Base-by-base conservation (phyloP, 2,329 filamentous ascomycete species). In the Colletotrichum chrysophilum region DNA sequence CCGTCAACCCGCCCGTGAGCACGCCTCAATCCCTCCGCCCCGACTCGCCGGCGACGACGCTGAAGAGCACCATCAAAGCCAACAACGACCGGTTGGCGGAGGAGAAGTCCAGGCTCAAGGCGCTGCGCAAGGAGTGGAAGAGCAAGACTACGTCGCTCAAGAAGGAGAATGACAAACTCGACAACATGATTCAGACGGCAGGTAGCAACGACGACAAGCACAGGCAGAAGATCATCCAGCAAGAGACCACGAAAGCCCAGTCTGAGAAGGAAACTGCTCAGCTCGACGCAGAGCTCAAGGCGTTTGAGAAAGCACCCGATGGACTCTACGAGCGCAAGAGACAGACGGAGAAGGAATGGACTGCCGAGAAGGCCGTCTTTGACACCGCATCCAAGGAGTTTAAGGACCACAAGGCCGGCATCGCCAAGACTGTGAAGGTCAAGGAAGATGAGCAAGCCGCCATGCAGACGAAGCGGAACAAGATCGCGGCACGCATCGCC, bases 141-240 rank as follows among this genome's bases (percentile, higher is more conserved):
- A 90, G 90, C 66, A 91, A 92, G 78, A 88, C 93, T 77, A 93
- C 93, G 78, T 86, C 89, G 24, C 85, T 94, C 79, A 93, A 91
- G 80, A 95, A 93, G 83, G 94, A 96, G 79, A 94, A 95, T 77
- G 94, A 96, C 80, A 90, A 89, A 66, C 88, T 94, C 48, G 90
- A 91, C 75, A 89, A 89, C 75, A 92, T 93, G 78, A 90, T 95
- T 61, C 89, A 92, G 72, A 93, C 93, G 43, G 89, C 91, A 18
- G 94, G 94, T 77, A 93, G 93, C 75, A 93, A 92, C 78, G 94
- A 96, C 83, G 94, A 96, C 80, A 93, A 94, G 81, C 90, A 93
- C 79, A 90, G 91, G 78, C 93, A 95, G 81, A 94, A 95, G 83
- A 91, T 94, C 61, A 90, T 93, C 77, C 94, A 96, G 83, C 93